Base-by-base conservation (phyloP, 1,139 yeast species). In the Chernovozyma sophiae-reginae region DNA sequence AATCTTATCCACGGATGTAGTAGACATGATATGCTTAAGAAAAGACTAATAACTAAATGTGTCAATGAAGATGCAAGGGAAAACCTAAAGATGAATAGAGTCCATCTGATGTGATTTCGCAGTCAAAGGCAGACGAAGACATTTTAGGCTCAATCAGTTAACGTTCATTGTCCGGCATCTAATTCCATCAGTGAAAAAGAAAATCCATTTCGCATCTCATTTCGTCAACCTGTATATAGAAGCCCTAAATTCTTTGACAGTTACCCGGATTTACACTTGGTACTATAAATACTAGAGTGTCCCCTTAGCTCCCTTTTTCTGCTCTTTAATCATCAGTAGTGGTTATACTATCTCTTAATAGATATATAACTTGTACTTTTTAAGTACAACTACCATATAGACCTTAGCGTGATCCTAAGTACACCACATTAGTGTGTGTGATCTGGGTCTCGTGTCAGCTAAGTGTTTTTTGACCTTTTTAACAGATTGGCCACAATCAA, bases 311-410 rank as follows among this genome's bases (percentile, higher is more conserved):
- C 59, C 55, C 49, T 48, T 49, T 37, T 46, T 47, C 46, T 48
- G 52, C 46, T 51, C 50, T 44, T 42, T 45, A 32, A 70, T 63
- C 80, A 76, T 77, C 81, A 75, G 82, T 77, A 77, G 83, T 74
- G 82, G 83, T 76, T 77, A 76, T 77, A 73, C 82, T 77, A 75
- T 73, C 74, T 72, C 77, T 62, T 59, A 53, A 60, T 65, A 76
- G 71, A 66, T 63, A 65, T 76, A 74, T 74, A 73, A 72, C 75
- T 55, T 53, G 52, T 57, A 53, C 58, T 53, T 48, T 55, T 46
- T n/a, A n/a, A 47, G 56, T 57, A 56, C 61, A 53, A 48, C 60
- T 53, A 66, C 23, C 69, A 61, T 75, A 77, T 74, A 74, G 79
- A 74, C 81, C 78, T 67, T 55, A 60, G 56, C 65, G 62, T 45